Evolutionary conservation across 192 early-diverging fungal genomes (phyloP).

Genomic region (Chytriomyces hyalinus): DNA sequence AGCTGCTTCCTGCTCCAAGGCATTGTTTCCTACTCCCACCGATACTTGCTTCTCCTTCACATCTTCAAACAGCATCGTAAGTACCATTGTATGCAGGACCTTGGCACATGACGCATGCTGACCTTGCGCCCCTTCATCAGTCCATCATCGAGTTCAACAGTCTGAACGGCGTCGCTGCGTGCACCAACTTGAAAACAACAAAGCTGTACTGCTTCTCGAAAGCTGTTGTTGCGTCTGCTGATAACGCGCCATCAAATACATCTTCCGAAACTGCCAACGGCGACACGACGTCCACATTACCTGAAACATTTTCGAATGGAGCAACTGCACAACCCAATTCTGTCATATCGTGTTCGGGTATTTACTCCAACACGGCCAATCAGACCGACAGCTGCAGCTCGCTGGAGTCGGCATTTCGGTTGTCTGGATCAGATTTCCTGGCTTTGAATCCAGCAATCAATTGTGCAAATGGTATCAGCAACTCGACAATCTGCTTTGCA

Average conservation of each 20-base stretch:
- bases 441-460: neutral
- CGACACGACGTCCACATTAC: neutral
- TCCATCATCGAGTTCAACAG: constrained; percentile 8
- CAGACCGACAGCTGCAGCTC: neutral
- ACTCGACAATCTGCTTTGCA: neutral
- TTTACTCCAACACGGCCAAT: neutral
- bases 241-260: neutral
- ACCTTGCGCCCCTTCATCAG: neutral
- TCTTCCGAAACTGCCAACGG: neutral
- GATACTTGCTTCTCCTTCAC: constrained; percentile 24
- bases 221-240: neutral
- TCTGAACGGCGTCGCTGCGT: constrained; percentile 4
- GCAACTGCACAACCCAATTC: neutral
- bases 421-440: neutral
- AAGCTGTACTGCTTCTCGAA: constrained; percentile 11
- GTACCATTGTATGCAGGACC: neutral
- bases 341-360: neutral
- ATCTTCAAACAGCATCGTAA: constrained; percentile 8
- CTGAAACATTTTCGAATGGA: neutral
- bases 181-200: neutral
- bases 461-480: neutral
- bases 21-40: neutral
- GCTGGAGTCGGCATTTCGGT: neutral
- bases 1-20: neutral
- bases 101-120: neutral